Conservation (phyloP, 345 rosid genomes). For the Brassica juncea region DNA sequence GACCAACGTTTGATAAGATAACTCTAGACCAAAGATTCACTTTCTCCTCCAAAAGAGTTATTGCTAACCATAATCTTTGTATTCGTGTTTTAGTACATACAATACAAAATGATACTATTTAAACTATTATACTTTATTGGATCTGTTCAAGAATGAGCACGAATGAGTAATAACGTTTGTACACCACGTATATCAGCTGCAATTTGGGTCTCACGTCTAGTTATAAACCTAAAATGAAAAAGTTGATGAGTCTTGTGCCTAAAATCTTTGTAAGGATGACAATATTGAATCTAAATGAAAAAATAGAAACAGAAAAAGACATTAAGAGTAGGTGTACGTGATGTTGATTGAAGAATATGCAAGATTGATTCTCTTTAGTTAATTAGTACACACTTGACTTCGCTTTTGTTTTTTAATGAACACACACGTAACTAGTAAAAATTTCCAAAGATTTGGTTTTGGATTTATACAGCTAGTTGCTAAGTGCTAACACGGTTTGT, state of each 20-base stretch:
- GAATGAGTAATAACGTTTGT: not conserved
- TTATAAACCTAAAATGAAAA: not conserved
- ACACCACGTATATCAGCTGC: conserved; percentile 1
- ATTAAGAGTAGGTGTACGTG: not conserved
- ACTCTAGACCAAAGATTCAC: not conserved
- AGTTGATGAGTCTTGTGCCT: not conserved
- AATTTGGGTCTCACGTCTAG: conserved; percentile 18
- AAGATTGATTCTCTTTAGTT: conserved; percentile 11
- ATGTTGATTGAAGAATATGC: conserved; percentile 6
- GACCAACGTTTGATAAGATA: not conserved
- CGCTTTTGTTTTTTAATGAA: not conserved
- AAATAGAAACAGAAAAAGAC: not conserved
- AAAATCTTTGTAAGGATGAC: not conserved
- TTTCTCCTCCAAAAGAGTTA: not conserved
- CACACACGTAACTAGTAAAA: not conserved
- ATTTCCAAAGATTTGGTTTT: conserved; percentile 2
- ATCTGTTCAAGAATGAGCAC: not conserved
- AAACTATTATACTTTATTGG: not conserved
- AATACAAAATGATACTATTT: not conserved
- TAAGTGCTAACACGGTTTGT: conserved; percentile 5
- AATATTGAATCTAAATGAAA: not conserved
- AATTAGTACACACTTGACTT: conserved; percentile 4
- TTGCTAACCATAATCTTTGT: not conserved
- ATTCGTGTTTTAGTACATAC: not conserved
- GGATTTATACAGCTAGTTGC: conserved; percentile 26